Evolutionary conservation across 2,329 filamentous ascomycete genomes (phyloP), one percentile per base, ranked within the genome.

Genomic region (Venturia oleaginea): DNA sequence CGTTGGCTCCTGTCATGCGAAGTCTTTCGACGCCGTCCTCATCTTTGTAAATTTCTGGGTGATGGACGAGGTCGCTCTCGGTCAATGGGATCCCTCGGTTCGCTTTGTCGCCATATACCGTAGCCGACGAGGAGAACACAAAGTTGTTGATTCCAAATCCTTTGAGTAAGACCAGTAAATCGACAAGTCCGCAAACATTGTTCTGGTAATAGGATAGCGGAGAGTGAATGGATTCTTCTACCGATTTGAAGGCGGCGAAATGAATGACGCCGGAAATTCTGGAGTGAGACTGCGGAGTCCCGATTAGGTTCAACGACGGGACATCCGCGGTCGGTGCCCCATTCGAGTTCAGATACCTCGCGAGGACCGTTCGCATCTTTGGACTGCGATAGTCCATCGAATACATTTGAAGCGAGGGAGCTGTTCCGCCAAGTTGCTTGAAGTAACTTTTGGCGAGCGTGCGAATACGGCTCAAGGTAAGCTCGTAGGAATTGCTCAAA

Each of bases 41-140:
- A 48, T 74, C 69, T 64, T 78, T 79, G 4, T 72, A 72, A 66
- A 83, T 80, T 43, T 76, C 75, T 24, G 75, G 71, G 63, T 78
- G 76, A 70, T 83, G 82, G 24, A 84, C 78, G 67, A 81, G 82
- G 65, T 83, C 76, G 67, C 84, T 83, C 68, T 86, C 84, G 42
- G 79, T 79, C 40, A 85, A 73, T 1, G 82, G 80, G 48, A 78
- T 70, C 17, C 82, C 82, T 3, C 70, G 72, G 48, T 74, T 75
- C 5, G 74, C 71, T 24, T 70, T 69, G 66, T 76, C 74, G 4
- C 86, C 86, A 68, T 88, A 88, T 1, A 89, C 86, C 0, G 85
- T 87, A 8, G 86, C 86, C 0, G 85, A 88, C 0, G 84, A 87
- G 1, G 84, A 87, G 71, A 89, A 88, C 66, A 88, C 84, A 66